Evolutionary conservation across 768 basidiomycete genomes (phyloP).

Genomic region (Pleurotus tuber-regium): DNA sequence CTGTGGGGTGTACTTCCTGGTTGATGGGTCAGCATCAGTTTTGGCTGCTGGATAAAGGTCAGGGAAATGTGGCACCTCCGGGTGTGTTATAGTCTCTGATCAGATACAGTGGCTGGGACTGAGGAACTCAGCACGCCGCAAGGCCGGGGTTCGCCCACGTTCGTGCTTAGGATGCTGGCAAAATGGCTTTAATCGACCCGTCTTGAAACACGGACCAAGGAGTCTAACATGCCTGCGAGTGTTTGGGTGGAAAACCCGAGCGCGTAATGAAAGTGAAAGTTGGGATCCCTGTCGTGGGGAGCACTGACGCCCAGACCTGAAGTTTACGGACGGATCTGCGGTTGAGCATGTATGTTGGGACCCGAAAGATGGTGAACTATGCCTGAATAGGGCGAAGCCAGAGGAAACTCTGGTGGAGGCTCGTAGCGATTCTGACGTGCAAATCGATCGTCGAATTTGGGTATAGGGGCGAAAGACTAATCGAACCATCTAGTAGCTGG

Average conservation of each 20-base stretch:
- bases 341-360: conserved; percentile 85
- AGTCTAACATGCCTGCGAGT: conserved; percentile 84
- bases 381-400: conserved; percentile 88
- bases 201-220: conserved; percentile 87
- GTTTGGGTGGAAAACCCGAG: conserved; percentile 90
- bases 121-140: conserved; percentile 62
- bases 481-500: conserved; percentile 82
- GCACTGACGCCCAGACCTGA: conserved; percentile 76
- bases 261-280: conserved; percentile 76
- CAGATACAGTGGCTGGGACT: conserved; percentile 55
- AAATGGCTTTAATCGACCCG: conserved; percentile 79
- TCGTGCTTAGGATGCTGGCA: conserved; percentile 75
- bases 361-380: conserved; percentile 92
- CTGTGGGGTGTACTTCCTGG: conserved; percentile 48
- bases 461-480: conserved; percentile 96
- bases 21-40: conserved; percentile 68
- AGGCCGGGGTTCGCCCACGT: no score
- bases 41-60: conserved; percentile 55
- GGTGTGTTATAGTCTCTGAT: conserved; percentile 64
- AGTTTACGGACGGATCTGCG: conserved; percentile 70
- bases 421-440: conserved; percentile 95
- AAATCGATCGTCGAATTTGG: conserved; percentile 94
- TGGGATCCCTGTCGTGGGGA: conserved; percentile 60
- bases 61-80: conserved; percentile 58
- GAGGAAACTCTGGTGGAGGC: conserved; percentile 96